Evolutionary conservation across 106 monocot genomes (phyloP).

Genomic region (Acorus calamus): DNA sequence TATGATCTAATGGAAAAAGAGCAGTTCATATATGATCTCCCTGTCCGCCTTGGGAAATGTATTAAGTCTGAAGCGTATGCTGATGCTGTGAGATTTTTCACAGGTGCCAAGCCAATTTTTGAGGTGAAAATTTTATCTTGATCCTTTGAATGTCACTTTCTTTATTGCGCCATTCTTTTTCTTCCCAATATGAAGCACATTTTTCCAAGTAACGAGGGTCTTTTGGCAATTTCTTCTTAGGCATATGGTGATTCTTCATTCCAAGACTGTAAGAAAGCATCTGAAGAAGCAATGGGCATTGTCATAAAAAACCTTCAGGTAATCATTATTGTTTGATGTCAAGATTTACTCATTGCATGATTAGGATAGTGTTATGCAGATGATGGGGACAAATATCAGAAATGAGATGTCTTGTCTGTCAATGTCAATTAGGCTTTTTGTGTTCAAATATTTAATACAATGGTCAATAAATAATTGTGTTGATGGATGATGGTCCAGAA

Average conservation of each 20-base stretch:
- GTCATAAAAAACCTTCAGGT: conserved; percentile 85
- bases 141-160: conserved; percentile 1
- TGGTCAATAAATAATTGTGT: too few relatives aligned
- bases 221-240: conserved; percentile 20
- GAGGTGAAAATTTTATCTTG: conserved; percentile 36
- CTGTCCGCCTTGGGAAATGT: conserved; percentile 72
- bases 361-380: too few relatives aligned
- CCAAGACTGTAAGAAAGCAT: conserved; percentile 91
- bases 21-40: conserved; percentile 99
- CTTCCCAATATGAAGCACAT: conserved; percentile 20
- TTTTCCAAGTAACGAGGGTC: too few relatives aligned
- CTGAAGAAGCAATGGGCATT: conserved; percentile 80
- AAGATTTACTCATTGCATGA: too few relatives aligned
- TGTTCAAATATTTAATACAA: too few relatives aligned
- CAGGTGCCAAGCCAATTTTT: conserved; percentile 92
- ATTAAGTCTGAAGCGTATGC: conserved; percentile 96
- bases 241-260: conserved; percentile 96
- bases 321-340: not conserved
- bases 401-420: too few relatives aligned
- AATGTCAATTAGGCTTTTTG: too few relatives aligned
- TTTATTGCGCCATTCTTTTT: conserved; percentile 74
- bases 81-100: conserved; percentile 90
- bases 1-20: not conserved
- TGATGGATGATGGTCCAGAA: too few relatives aligned
- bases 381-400: too few relatives aligned